Evolutionary conservation across 2,329 filamentous ascomycete species (phyloP), one percentile per base, ranked within the genome.

Genomic region (Trichoderma sp.): DNA sequence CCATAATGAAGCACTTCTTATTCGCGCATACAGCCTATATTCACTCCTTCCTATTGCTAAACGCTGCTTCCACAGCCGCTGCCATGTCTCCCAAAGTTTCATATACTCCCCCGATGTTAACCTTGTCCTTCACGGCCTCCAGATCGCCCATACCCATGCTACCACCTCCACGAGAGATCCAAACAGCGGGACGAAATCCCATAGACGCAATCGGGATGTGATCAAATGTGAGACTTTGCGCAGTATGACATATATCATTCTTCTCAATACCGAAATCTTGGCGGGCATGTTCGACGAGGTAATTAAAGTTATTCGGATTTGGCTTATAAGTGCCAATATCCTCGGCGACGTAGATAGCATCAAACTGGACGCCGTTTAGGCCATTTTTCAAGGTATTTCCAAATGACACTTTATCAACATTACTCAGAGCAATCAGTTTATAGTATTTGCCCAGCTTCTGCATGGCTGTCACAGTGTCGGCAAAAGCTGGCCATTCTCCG

Each of bases 291-390:
- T 80, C 13, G 76, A 74, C 15, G 77, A 93, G 79, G 73, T 90
- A 89, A 68, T 86, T 80, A 70, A 93, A 93, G 72, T 92, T 92
- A 19, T 75, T 75, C 34, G 78, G 75, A 68, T 85, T 79, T 0
- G 91, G 91, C 79, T 93, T 93, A 76, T 92, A 93, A 7, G 81
- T 83, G 0, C 90, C 89, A 64, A 92, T 86, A 53, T 90, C 85
- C 77, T 92, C 82, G 3, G 90, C 90, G 3, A 89, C 92, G 76
- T 90, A 87, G 25, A 90, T 81, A 4, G 83, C 83, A 72, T 91
- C 89, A 73, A 92, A 82, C 5, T 58, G 37, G 2, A 85, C 82
- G 0, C 83, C 84, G 17, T 79, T 75, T 10, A 92, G 78, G 19
- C 75, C 76, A 10, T 69, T 68, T 61, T 13, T 58, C 7, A 70